phyloP scores from a whole-genome alignment of 2,329 filamentous ascomycete genomes.

The Botrytis hyacinthi region DNA sequence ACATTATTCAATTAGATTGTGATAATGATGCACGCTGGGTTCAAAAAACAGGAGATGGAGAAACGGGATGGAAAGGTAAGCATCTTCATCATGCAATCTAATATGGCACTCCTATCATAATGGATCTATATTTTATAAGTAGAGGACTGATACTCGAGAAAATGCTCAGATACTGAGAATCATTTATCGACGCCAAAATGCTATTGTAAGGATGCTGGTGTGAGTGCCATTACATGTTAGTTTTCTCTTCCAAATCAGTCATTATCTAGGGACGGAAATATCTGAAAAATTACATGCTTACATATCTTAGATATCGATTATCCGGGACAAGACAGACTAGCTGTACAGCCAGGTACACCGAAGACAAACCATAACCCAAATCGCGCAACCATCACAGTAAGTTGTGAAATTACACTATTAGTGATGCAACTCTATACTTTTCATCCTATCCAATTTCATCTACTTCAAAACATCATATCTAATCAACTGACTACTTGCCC shows the following conservation, averaged over 20 bases:
- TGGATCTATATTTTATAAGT: neutral
- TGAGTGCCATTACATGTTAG: neutral
- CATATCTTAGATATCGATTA: neutral
- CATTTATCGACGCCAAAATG: neutral
- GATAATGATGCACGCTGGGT: neutral
- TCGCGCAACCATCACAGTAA: neutral
- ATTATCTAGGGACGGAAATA: neutral
- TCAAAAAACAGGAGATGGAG: neutral
- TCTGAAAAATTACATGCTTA: neutral
- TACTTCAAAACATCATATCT: neutral
- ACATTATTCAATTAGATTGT: neutral
- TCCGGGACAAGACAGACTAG: neutral
- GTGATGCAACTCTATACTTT: fast-evolving
- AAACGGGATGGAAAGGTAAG: neutral
- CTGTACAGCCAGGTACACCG: neutral
- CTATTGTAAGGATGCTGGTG: neutral
- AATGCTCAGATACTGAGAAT: neutral
- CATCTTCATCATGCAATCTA: neutral
- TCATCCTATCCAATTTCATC: neutral
- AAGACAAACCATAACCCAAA: neutral
- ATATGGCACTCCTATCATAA: neutral
- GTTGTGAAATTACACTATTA: neutral
- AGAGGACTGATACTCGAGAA: neutral
- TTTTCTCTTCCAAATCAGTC: neutral
- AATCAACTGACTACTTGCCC: neutral